These are phyloP conservation scores for Pleurotus eryngii DNA, from an alignment of 768 basidiomycete genomes.

Conservation along the genomic window DNA sequence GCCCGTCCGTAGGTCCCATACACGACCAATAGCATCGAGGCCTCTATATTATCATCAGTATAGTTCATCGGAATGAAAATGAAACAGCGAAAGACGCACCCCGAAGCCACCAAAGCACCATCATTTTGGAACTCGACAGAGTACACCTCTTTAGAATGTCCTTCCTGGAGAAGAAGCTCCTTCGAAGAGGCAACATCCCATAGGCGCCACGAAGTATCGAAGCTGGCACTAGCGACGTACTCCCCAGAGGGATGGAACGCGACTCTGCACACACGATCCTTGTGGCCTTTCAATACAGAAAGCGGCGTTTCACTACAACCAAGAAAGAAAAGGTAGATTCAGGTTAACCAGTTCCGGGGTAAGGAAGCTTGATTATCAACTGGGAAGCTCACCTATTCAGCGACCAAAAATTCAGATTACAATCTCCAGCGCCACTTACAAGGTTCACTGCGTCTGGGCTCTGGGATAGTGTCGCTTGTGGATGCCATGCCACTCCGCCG, in stretches of 20 bases:
- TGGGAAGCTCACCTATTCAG: slow-evolving; percentile 58
- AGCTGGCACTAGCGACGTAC: slow-evolving; percentile 92
- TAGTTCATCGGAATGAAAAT: slow-evolving; percentile 4
- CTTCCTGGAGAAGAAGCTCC: slow-evolving; percentile 89
- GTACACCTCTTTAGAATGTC: slow-evolving; percentile 96
- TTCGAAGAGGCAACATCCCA: slow-evolving; percentile 88
- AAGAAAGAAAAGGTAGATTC: background rate
- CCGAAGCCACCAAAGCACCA: slow-evolving; percentile 89
- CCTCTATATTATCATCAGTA: slow-evolving; percentile 49
- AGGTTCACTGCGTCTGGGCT: slow-evolving; percentile 69
- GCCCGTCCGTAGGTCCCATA: slow-evolving; percentile 96
- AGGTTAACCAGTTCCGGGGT: background rate
- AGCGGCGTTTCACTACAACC: slow-evolving; percentile 73
- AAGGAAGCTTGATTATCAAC: no score
- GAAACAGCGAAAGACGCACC: slow-evolving; percentile 46
- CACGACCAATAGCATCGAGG: slow-evolving; percentile 92
- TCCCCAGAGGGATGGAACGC: slow-evolving; percentile 95
- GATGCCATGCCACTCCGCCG: slow-evolving; percentile 98
- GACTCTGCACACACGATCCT: slow-evolving; percentile 87
- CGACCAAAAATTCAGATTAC: slow-evolving; percentile 85
- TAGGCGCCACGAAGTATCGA: slow-evolving; percentile 95
- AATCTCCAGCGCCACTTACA: slow-evolving; percentile 89
- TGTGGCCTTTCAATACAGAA: slow-evolving; percentile 84
- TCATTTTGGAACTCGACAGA: slow-evolving; percentile 95
- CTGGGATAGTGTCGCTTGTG: slow-evolving; percentile 78